These are phyloP conservation scores for Xanthoceras sorbifolium DNA, from an alignment of 345 rosid species.

Conservation along the genomic window DNA sequence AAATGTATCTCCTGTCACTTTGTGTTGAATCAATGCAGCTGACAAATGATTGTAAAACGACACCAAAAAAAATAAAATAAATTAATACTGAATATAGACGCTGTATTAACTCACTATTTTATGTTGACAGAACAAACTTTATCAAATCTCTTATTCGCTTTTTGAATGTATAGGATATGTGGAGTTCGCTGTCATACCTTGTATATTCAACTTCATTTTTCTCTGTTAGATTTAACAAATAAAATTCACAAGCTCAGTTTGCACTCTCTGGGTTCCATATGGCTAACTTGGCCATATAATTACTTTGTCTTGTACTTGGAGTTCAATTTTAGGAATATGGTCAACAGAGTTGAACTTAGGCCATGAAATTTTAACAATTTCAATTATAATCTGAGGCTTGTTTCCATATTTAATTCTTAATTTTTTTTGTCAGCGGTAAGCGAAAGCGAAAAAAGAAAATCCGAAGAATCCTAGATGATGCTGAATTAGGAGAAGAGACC, in stretches of 20 bases:
- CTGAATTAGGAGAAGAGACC: conserved; percentile 98
- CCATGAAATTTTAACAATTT: neutral
- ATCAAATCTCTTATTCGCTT: neutral
- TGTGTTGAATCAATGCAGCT: neutral
- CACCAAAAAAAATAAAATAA: no score
- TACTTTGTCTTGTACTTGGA: neutral
- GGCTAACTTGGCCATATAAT: neutral
- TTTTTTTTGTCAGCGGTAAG: conserved; percentile 51
- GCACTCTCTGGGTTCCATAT: neutral
- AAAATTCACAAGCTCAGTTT: neutral
- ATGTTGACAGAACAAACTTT: neutral
- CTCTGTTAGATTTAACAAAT: neutral
- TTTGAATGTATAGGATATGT: neutral
- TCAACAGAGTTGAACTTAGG: conserved; percentile 1
- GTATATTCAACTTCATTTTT: neutral
- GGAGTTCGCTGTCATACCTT: neutral
- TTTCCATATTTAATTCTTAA: conserved; percentile 26
- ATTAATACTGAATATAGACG: neutral
- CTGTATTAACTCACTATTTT: neutral
- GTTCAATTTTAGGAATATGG: conserved; percentile 7
- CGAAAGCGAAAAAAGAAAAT: conserved; percentile 80
- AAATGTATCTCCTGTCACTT: neutral
- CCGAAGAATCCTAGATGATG: conserved; percentile 92
- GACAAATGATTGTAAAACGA: no score
- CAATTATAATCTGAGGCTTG: neutral